These are phyloP conservation scores for Dictyophora rubrovolvata DNA, from an alignment of 768 basidiomycete genomes.

Conservation along the genomic window DNA sequence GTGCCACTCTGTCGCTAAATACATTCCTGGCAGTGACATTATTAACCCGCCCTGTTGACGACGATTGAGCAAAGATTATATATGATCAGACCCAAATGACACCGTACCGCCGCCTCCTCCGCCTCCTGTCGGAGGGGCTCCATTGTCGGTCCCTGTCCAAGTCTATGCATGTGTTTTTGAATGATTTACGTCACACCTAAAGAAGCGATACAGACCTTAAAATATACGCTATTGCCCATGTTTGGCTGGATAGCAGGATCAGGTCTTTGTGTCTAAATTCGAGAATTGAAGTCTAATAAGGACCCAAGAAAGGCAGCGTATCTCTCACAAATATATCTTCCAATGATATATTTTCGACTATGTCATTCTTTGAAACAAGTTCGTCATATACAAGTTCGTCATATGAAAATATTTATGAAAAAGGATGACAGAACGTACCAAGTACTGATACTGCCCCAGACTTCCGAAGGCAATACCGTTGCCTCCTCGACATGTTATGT, in stretches of 20 bases:
- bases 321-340: slow-evolving; percentile 34
- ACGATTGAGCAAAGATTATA: neutral
- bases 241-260: slow-evolving; percentile 41
- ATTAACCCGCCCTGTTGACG: slow-evolving; percentile 29
- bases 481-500: slow-evolving; percentile 8
- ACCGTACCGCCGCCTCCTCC: slow-evolving; percentile 44
- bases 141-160: slow-evolving; percentile 42
- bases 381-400: too few species aligned
- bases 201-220: neutral
- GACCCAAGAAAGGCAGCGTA: neutral
- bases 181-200: neutral
- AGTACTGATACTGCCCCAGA: slow-evolving; percentile 8
- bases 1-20: slow-evolving; percentile 34
- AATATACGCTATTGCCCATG: slow-evolving; percentile 38
- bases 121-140: slow-evolving; percentile 39
- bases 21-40: slow-evolving; percentile 36
- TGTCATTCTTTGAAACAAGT: neutral
- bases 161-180: slow-evolving; percentile 35
- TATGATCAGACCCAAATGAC: slow-evolving; percentile 1
- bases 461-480: slow-evolving; percentile 12
- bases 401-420: neutral
- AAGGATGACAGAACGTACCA: neutral
- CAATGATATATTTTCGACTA: slow-evolving; percentile 16
- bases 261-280: slow-evolving; percentile 21
- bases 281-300: slow-evolving; percentile 27